These are phyloP conservation scores for Trichoderma oligosporum DNA, from an alignment of 2,329 filamentous ascomycete species.

Conservation along the genomic window DNA sequence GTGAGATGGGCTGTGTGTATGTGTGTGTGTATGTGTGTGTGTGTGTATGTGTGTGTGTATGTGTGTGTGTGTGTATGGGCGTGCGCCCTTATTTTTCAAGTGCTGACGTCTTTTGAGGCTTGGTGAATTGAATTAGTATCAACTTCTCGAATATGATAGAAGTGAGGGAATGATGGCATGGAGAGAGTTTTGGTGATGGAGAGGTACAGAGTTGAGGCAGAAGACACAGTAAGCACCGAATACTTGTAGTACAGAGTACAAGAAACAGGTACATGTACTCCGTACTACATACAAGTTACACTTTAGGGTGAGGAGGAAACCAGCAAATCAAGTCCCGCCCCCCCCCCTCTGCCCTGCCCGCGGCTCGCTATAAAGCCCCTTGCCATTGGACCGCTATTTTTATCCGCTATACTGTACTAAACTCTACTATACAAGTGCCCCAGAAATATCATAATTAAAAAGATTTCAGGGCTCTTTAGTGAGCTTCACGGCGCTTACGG, in stretches of 20 bases:
- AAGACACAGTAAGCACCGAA: not conserved
- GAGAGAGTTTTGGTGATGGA: not conserved
- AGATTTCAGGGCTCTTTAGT: slow-evolving; percentile 3
- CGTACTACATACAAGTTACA: slow-evolving; percentile 10
- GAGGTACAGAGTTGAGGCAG: not conserved
- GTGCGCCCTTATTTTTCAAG: not conserved
- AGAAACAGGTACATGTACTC: not conserved
- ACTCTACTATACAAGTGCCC: no score
- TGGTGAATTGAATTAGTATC: not conserved
- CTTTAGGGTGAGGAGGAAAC: no score
- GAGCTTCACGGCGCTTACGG: slow-evolving; percentile 16
- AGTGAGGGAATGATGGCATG: not conserved
- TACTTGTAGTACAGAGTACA: not conserved
- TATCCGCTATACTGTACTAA: not conserved
- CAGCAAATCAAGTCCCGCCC: slow-evolving; percentile 9
- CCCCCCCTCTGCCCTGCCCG: slow-evolving; percentile 4
- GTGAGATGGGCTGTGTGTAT: slow-evolving; percentile 14
- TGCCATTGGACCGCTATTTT: slow-evolving; percentile 16
- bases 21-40: no score
- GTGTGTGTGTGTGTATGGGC: no score
- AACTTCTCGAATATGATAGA: not conserved
- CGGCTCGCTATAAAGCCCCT: not conserved
- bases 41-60: no score
- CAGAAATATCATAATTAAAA: no score
- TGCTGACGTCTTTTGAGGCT: slow-evolving; percentile 7